Conservation (phyloP, 1,284 basidiomycete genomes). For the Cutaneotrichosporon daszewskae region DNA sequence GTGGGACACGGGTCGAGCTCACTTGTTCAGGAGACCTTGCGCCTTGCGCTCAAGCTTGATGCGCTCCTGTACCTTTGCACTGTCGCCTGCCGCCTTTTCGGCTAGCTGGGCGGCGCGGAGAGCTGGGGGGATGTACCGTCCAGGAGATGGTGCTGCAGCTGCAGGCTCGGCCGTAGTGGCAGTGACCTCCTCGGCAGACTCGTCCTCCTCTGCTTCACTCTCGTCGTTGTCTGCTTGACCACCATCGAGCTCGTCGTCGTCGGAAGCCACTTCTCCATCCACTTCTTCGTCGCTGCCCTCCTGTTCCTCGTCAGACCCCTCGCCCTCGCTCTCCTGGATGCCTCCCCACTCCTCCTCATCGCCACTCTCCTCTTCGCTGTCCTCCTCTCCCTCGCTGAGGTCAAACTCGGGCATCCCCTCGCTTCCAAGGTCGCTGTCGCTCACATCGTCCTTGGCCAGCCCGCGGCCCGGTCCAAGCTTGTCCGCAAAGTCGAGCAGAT, state of each 20-base stretch:
- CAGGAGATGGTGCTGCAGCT: conserved; percentile 13
- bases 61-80: conserved; percentile 53
- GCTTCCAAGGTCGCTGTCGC: conserved; percentile 3
- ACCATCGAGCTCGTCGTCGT: conserved; percentile 8
- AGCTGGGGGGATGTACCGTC: conserved; percentile 53
- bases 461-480: conserved; percentile 31
- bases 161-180: not conserved
- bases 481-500: conserved; percentile 51
- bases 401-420: conserved; percentile 5
- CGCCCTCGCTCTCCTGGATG: not conserved
- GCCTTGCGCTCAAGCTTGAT: conserved; percentile 68
- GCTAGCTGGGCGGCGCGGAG: conserved; percentile 47
- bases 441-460: conserved; percentile 5
- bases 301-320: conserved; percentile 5
- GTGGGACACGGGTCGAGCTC: conserved; percentile 14
- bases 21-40: conserved; percentile 86
- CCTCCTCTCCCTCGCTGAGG: conserved; percentile 8
- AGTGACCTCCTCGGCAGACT: conserved; percentile 1
- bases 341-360: conserved; percentile 11
- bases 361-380: conserved; percentile 10
- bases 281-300: conserved; percentile 11
- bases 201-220: conserved; percentile 6
- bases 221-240: conserved; percentile 11
- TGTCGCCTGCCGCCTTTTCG: conserved; percentile 30
- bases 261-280: conserved; percentile 9